Evolutionary conservation across 2,329 filamentous ascomycete species (phyloP).

Genomic region (Cytospora paraplurivora): DNA sequence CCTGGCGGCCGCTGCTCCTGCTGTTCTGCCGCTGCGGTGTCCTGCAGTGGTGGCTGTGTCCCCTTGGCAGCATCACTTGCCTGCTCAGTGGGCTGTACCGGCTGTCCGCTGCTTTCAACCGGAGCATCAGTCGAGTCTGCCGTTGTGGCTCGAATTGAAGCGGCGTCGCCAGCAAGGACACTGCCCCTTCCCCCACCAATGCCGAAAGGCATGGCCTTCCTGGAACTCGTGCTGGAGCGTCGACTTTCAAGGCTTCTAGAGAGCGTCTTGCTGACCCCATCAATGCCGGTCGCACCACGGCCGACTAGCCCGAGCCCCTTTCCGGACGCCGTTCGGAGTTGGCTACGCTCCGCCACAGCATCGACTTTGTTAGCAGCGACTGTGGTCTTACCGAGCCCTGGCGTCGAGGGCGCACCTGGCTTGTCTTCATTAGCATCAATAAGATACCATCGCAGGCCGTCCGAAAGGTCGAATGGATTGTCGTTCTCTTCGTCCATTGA

Average conservation of each 20-base stretch:
- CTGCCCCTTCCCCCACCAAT: slow-evolving; percentile 52
- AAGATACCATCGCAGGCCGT: slow-evolving; percentile 94
- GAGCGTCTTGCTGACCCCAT: slow-evolving; percentile 74
- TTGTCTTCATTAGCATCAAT: slow-evolving; percentile 95
- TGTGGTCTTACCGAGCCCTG: slow-evolving; percentile 87
- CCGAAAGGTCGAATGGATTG: slow-evolving; percentile 94
- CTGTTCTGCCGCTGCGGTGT: slow-evolving; percentile 13
- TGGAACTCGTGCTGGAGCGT: slow-evolving; percentile 83
- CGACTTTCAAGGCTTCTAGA: slow-evolving; percentile 90
- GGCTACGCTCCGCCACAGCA: slow-evolving; percentile 71
- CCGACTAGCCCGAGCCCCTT: slow-evolving; percentile 44
- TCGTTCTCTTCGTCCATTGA: slow-evolving; percentile 75
- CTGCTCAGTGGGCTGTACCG: slow-evolving; percentile 39
- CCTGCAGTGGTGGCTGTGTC: not conserved
- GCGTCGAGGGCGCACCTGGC: slow-evolving; percentile 85
- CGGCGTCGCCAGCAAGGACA: slow-evolving; percentile 59
- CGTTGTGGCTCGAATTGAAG: slow-evolving; percentile 55
- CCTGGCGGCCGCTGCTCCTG: slow-evolving; percentile 31
- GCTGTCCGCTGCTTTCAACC: slow-evolving; percentile 21
- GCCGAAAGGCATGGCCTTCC: slow-evolving; percentile 67
- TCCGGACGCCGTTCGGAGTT: slow-evolving; percentile 43
- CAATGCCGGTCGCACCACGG: slow-evolving; percentile 57
- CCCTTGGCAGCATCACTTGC: slow-evolving; percentile 28
- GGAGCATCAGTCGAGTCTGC: slow-evolving; percentile 39
- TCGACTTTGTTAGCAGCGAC: slow-evolving; percentile 87